Conservation (phyloP, 139 green algal genomes). For the Asterochloris sp. region DNA sequence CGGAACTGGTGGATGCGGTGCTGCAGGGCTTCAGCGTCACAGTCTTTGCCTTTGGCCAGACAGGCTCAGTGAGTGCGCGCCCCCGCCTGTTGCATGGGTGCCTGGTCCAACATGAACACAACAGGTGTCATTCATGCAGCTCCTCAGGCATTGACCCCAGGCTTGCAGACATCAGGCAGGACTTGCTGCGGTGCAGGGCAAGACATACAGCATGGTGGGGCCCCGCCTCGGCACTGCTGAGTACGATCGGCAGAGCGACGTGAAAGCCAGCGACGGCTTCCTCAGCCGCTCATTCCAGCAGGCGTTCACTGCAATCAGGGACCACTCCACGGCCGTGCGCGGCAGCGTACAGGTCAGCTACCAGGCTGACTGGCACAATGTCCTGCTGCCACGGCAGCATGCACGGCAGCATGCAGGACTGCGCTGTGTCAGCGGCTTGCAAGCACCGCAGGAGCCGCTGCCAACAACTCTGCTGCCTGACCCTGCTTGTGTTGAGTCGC, state of each 20-base stretch:
- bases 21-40: conserved; percentile 68
- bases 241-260: conserved; percentile 1
- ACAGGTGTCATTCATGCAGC: too few species aligned
- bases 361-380: not conserved
- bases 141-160: not conserved
- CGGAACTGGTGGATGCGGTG: conserved; percentile 49
- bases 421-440: too few species aligned
- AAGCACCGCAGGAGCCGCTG: too few species aligned
- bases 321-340: conserved; percentile 2
- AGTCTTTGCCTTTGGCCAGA: conserved; percentile 68
- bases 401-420: too few species aligned
- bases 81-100: too few species aligned
- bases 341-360: conserved; percentile 24
- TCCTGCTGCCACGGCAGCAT: too few species aligned
- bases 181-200: conserved; percentile 35
- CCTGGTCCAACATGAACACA: too few species aligned
- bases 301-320: conserved; percentile 19
- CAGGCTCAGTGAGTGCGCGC: conserved; percentile 22
- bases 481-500: too few species aligned
- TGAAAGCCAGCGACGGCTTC: conserved; percentile 47
- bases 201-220: conserved; percentile 81
- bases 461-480: too few species aligned
- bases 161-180: not conserved
- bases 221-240: conserved; percentile 33
- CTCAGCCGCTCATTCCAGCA: conserved; percentile 43